Percentiles rank a stretch among this genome's conserved stretches.
These are phyloP conservation scores for Boletus sensibilis DNA, from an alignment of 768 basidiomycete species.

Conservation along the genomic window DNA sequence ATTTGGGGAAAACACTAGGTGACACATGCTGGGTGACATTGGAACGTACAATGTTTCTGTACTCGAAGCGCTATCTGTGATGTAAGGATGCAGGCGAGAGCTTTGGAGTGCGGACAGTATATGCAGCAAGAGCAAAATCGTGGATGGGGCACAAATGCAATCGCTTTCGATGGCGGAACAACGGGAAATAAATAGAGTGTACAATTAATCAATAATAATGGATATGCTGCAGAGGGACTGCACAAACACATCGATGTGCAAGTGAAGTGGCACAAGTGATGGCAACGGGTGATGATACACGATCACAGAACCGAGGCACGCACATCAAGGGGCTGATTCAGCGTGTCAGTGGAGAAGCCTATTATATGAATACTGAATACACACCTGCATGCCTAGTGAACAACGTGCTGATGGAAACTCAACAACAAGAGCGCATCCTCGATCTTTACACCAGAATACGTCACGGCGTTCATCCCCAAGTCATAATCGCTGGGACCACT, in stretches of 20 bases:
- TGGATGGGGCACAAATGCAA: slow-evolving; percentile 8
- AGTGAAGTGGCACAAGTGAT: slow-evolving; percentile 12
- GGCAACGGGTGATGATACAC: slow-evolving; percentile 22
- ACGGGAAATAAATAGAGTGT: slow-evolving; percentile 24
- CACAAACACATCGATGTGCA: slow-evolving; percentile 11
- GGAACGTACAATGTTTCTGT: slow-evolving; percentile 22
- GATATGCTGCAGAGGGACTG: slow-evolving; percentile 27
- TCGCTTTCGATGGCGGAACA: slow-evolving; percentile 5
- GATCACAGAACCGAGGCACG: slow-evolving; percentile 13
- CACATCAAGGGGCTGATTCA: slow-evolving; percentile 15
- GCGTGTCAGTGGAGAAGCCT: slow-evolving; percentile 9
- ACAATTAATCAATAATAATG: slow-evolving; percentile 39
- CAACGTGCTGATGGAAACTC: slow-evolving; percentile 68
- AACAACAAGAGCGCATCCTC: slow-evolving; percentile 76
- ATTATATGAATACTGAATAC: slow-evolving; percentile 2
- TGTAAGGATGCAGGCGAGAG: slow-evolving; percentile 14
- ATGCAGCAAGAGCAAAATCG: slow-evolving; percentile 17
- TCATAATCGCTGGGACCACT: slow-evolving; percentile 26
- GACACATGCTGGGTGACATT: slow-evolving; percentile 17
- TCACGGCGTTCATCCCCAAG: slow-evolving; percentile 28
- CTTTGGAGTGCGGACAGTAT: slow-evolving; percentile 9
- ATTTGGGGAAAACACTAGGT: slow-evolving; percentile 3
- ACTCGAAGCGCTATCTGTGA: slow-evolving; percentile 18
- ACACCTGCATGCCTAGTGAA: slow-evolving; percentile 43
- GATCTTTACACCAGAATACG: slow-evolving; percentile 56